These are phyloP conservation scores for Salix purpurea DNA, from an alignment of 345 rosid genomes.

Conservation along the genomic window DNA sequence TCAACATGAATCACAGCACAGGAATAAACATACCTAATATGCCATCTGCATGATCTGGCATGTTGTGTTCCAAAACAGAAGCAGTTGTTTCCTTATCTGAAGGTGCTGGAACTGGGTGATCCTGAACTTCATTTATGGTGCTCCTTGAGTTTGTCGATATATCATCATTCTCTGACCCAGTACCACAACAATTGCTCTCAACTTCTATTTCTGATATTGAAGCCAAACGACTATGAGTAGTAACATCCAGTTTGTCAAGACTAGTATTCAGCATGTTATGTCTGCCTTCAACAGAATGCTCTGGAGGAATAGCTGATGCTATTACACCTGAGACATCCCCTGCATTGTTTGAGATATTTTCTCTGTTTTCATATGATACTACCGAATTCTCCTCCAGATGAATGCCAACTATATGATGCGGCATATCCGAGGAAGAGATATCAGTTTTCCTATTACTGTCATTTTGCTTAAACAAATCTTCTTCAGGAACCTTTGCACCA, in stretches of 20 bases:
- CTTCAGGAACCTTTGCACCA: conserved; percentile 17
- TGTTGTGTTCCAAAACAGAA: conserved; percentile 36
- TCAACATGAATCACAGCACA: background rate
- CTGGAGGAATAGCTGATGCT: conserved; percentile 35
- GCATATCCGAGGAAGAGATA: conserved; percentile 36
- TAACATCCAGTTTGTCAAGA: conserved; percentile 30
- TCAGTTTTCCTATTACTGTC: conserved; percentile 35
- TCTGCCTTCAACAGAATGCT: conserved; percentile 29
- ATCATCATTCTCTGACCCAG: conserved; percentile 37
- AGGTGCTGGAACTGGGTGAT: conserved; percentile 28
- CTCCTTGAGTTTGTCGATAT: conserved; percentile 32
- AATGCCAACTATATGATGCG: conserved; percentile 22
- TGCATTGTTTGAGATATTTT: conserved; percentile 28
- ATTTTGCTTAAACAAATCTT: conserved; percentile 20
- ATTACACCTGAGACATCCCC: conserved; percentile 36
- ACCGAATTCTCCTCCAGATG: conserved; percentile 40
- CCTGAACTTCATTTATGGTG: conserved; percentile 36
- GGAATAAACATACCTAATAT: conserved; percentile 11
- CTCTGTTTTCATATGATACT: conserved; percentile 36
- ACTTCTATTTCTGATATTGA: conserved; percentile 62
- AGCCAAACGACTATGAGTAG: conserved; percentile 35
- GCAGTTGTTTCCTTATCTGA: conserved; percentile 31
- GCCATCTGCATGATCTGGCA: conserved; percentile 43
- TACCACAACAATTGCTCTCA: conserved; percentile 34
- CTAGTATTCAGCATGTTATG: conserved; percentile 15